Conservation (phyloP, 768 basidiomycete species). For the Collybia sp. region DNA sequence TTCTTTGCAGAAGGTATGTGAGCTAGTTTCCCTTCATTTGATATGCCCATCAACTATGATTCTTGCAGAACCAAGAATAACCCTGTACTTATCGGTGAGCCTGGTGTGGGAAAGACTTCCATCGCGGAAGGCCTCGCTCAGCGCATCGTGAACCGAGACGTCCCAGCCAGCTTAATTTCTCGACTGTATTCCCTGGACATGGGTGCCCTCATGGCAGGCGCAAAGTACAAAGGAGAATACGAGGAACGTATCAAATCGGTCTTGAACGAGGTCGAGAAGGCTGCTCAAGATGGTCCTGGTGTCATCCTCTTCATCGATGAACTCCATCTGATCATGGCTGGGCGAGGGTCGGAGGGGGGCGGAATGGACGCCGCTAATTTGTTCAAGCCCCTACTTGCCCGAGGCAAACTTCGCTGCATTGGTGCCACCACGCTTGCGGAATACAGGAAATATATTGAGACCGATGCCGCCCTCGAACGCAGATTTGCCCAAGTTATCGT, state of each 20-base stretch:
- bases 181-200: conserved; percentile 87
- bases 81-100: conserved; percentile 94
- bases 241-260: conserved; percentile 95
- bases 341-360: conserved; percentile 73
- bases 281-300: conserved; percentile 66
- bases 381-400: conserved; percentile 88
- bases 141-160: conserved; percentile 91
- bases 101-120: conserved; percentile 93
- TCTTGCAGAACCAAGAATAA: conserved; percentile 84
- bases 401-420: conserved; percentile 72
- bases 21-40: background rate
- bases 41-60: background rate
- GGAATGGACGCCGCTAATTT: conserved; percentile 94
- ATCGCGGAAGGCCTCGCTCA: conserved; percentile 95
- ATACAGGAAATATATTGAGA: conserved; percentile 91
- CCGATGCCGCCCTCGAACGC: conserved; percentile 86
- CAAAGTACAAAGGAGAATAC: conserved; percentile 92
- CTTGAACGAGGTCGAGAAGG: conserved; percentile 90
- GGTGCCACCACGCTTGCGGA: conserved; percentile 92
- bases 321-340: conserved; percentile 91
- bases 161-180: conserved; percentile 68
- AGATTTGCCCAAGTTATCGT: conserved; percentile 92
- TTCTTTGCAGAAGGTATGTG: conserved; percentile 67
- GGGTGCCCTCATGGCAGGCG: conserved; percentile 93
- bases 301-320: conserved; percentile 97